Conservation (phyloP, 2,329 filamentous ascomycete species). For the Neofusicoccum laricinum region DNA sequence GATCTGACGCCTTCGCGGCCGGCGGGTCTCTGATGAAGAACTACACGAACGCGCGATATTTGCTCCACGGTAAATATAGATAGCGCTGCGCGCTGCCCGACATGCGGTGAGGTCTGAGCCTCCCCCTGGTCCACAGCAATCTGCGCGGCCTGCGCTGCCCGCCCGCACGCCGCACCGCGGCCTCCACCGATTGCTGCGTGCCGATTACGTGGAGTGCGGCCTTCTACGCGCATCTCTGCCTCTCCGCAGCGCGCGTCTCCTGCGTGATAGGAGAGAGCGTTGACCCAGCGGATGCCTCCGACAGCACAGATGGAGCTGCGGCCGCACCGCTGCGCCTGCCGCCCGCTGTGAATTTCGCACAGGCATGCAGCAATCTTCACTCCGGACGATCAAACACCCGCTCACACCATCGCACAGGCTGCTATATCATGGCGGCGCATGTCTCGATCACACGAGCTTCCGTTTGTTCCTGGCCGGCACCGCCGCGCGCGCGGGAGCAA, state of each 20-base stretch:
- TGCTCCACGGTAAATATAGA: slow-evolving; percentile 16
- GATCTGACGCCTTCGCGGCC: slow-evolving; percentile 10
- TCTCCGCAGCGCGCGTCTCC: slow-evolving; percentile 5
- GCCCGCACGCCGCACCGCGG: not conserved
- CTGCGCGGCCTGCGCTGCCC: not conserved
- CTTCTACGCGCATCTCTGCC: not conserved
- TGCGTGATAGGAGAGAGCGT: not conserved
- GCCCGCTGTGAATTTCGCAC: slow-evolving; percentile 9
- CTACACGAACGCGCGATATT: slow-evolving; percentile 13
- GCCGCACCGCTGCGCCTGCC: slow-evolving; percentile 3
- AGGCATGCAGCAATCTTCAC: slow-evolving; percentile 1
- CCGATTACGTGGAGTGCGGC: slow-evolving; percentile 9
- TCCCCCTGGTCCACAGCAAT: slow-evolving; percentile 16
- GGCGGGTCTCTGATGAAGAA: slow-evolving; percentile 16
- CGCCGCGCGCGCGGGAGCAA: not conserved
- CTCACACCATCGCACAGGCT: slow-evolving; percentile 2
- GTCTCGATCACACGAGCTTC: slow-evolving; percentile 5
- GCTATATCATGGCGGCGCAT: slow-evolving; percentile 5
- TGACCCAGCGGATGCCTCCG: slow-evolving; percentile 8
- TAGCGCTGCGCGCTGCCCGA: not conserved
- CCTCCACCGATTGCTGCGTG: not conserved
- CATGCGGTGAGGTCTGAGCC: slow-evolving; percentile 15
- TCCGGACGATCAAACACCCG: slow-evolving; percentile 16
- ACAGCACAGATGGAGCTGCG: slow-evolving; percentile 14
- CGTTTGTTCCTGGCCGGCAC: not conserved